These are phyloP conservation scores for Moricandia arvensis DNA, from an alignment of 345 rosid species.

Conservation along the genomic window DNA sequence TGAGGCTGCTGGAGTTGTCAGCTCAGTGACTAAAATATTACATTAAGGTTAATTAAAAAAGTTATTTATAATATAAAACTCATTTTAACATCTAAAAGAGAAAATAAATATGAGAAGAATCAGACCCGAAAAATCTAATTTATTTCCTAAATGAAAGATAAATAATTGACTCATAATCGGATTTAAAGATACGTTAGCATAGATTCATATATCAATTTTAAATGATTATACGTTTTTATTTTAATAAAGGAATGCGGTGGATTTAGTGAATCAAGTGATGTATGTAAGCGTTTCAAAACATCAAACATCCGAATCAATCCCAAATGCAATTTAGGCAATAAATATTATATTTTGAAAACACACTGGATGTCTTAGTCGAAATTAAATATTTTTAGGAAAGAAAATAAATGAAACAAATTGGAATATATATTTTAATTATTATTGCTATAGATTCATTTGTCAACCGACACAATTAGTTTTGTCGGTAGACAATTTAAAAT, in stretches of 20 bases:
- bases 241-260: background rate
- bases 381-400: background rate
- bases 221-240: background rate
- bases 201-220: background rate
- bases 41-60: too few species aligned
- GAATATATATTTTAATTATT: background rate
- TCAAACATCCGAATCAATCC: background rate
- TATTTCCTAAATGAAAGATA: background rate
- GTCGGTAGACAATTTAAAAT: constrained; percentile 12
- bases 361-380: background rate
- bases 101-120: too few species aligned
- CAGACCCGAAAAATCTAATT: background rate
- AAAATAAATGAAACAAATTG: background rate
- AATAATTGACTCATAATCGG: background rate
- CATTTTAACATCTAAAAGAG: too few species aligned
- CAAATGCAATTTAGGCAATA: background rate
- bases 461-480: background rate
- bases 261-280: background rate
- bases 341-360: background rate
- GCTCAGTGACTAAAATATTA: too few species aligned
- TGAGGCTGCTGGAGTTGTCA: too few species aligned
- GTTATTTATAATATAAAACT: too few species aligned
- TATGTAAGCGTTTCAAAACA: background rate
- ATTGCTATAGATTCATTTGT: background rate
- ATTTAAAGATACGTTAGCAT: background rate